Base-by-base conservation (phyloP, 2,329 filamentous ascomycete species). In the Trichoderma aggressivum region DNA sequence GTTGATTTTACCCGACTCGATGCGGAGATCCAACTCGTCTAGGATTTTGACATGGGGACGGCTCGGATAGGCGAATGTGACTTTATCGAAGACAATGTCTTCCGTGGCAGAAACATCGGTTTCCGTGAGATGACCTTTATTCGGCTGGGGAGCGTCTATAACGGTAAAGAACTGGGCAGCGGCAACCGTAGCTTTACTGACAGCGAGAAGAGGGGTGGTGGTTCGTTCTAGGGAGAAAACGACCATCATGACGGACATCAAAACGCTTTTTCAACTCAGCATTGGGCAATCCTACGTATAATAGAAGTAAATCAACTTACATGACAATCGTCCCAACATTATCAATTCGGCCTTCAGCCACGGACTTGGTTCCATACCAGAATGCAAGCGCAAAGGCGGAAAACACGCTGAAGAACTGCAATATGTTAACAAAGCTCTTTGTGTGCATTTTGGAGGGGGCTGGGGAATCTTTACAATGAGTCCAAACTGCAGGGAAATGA, bases 31-130 rank as follows among this genome's bases (percentile, higher is more conserved):
- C 3, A 93, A 78, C 3, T 84, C 81, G 74, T 91, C 85, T 1
- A 93, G 79, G 0, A 93, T 87, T 75, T 88, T 88, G 72, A 90
- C 86, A 71, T 90, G 85, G 0, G 89, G 88, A 14, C 90, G 84
- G 62, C 83, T 88, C 0, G 92, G 92, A 75, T 94, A 94, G 2
- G 91, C 87, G 76, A 94, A 94, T n/a, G 85, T 87, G 12, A 94
- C 87, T 55, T 88, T 83, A 12, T 88, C 81, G 53, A 94, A 87
- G 6, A 80, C 74, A 59, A 84, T 82, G 62, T 84, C 81, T 3
- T 83, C 75, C 5, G 75, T 79, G 7, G 82, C 79, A 7, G 80
- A 78, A 1, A 83, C 79, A 3, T 83, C 79, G 3, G 81, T 80
- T 2, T 77, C 79, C 64, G 77, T 80, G 32, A 83, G 72, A 8